Evolutionary conservation across 1,284 basidiomycete genomes (phyloP), one percentile per base, ranked within the genome.

Genomic region (Leccinum pachyderme): DNA sequence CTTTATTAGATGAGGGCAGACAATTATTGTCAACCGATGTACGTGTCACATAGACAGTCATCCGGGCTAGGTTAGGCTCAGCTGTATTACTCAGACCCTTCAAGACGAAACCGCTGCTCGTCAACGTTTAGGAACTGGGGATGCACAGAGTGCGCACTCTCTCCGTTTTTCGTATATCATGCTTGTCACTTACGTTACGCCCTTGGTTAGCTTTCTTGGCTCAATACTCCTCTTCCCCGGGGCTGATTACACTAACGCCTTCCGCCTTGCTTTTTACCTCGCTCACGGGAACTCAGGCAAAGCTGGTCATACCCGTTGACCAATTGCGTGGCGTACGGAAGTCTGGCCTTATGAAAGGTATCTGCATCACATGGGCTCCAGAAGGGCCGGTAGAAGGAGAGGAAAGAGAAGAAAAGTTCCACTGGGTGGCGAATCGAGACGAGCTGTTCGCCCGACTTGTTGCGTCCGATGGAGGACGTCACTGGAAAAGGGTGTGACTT

Each of bases 371-470:
- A 48, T 83, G 79, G 78, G 56, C 54, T n/a, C 68, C 74, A 7
- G 63, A 65, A 33, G 54, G 52, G 12, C 25, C 61, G 5, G 63
- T 71, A 11, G 58, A 49, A 0, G 64, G 62, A 22, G 68, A 67
- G 49, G 72, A 75, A 50, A 75, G 72, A 51, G 77, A 80, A 51
- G 83, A 81, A 54, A 80, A 72, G 60, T 87, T 88, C 64, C 59
- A 72, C 24, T 84, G 82, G 80, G 77, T 87, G 45, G 80, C 78
- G 25, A 75, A 73, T 8, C 78, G 85, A 9, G 83, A 87, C 66
- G 85, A 87, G 51, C 66, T 87, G 15, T 88, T 88, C 65, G 82
- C 83, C 39, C 72, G 83, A 51, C 75, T 88, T n/a, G 74, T 86
- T n/a, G 81, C 82, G 13, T 71, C 72, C 60, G 72, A 73, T 24